phyloP scores from a whole-genome alignment of 2,329 filamentous ascomycete genomes.

The Aspergillus puulaauensis region DNA sequence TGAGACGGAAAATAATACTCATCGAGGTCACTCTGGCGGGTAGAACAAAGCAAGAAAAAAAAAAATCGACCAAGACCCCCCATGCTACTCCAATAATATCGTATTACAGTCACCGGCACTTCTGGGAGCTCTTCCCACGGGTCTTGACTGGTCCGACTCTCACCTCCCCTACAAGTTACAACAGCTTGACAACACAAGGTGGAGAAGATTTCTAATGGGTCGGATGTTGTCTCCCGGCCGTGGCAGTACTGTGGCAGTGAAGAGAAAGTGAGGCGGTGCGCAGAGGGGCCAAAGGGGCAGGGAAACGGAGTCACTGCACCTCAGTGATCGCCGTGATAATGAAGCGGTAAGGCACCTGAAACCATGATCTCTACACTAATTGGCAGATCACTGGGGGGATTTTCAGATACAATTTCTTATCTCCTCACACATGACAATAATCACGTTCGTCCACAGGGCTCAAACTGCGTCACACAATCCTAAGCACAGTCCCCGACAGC shows the following conservation, averaged over 20 bases:
- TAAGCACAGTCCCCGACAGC: background rate
- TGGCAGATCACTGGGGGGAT: slow-evolving; percentile 16
- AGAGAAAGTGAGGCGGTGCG: slow-evolving; percentile 28
- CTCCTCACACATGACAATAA: slow-evolving; percentile 2
- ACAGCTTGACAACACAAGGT: background rate
- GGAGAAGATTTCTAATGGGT: background rate
- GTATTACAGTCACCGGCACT: background rate
- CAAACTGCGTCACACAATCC: background rate
- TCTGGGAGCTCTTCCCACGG: background rate
- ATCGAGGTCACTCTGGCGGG: background rate
- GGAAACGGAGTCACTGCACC: background rate
- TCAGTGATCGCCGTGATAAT: slow-evolving; percentile 23
- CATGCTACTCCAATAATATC: background rate
- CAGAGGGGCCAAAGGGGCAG: slow-evolving; percentile 17
- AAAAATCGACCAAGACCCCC: background rate
- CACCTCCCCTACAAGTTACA: background rate
- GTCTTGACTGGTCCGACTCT: background rate
- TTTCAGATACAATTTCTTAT: slow-evolving; percentile 6
- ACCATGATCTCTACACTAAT: slow-evolving; percentile 20
- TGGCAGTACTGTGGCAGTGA: slow-evolving; percentile 28
- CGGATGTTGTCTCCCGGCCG: background rate
- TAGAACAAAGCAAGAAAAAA: background rate
- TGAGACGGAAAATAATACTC: background rate
- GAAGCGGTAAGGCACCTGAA: slow-evolving; percentile 20
- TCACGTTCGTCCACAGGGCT: background rate